phyloP scores from a whole-genome alignment of 345 rosid species.

The Pistacia integerrima region DNA sequence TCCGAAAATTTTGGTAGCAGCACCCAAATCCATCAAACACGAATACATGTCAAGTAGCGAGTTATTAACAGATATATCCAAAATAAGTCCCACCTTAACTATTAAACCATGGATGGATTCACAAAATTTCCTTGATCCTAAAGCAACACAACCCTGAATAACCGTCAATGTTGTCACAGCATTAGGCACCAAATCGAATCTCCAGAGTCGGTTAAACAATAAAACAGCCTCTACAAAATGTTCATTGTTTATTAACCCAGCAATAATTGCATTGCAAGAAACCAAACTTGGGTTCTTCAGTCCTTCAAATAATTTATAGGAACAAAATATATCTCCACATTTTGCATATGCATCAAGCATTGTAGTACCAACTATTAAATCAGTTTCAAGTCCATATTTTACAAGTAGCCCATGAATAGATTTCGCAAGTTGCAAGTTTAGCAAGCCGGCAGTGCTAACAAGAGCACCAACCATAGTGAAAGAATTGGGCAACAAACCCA shows the following conservation, averaged over 20 bases:
- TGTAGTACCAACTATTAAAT: conserved; percentile 41
- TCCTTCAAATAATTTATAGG: conserved; percentile 33
- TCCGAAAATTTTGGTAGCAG: conserved; percentile 31
- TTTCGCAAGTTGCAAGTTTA: conserved; percentile 20
- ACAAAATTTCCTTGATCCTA: conserved; percentile 29
- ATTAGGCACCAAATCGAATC: conserved; percentile 32
- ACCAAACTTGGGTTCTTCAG: conserved; percentile 34
- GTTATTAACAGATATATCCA: conserved; percentile 33
- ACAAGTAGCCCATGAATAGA: conserved; percentile 39
- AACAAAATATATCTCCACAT: conserved; percentile 32
- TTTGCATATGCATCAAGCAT: conserved; percentile 40
- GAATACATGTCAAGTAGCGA: conserved; percentile 49
- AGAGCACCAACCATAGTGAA: conserved; percentile 49
- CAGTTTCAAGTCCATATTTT: conserved; percentile 31
- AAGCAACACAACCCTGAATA: conserved; percentile 31
- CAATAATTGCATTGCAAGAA: conserved; percentile 42
- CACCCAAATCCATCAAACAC: conserved; percentile 31
- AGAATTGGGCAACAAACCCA: conserved; percentile 42
- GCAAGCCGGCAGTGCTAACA: conserved; percentile 26
- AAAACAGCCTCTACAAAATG: conserved; percentile 29
- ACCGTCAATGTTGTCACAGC: conserved; percentile 31
- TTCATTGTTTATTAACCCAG: conserved; percentile 35
- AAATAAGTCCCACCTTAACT: conserved; percentile 38
- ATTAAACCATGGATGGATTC: conserved; percentile 35
- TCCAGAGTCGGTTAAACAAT: conserved; percentile 34